Evolutionary conservation across 106 monocot genomes (phyloP), one percentile per base, ranked within the genome.

Genomic region (Dendrobium huoshanense): DNA sequence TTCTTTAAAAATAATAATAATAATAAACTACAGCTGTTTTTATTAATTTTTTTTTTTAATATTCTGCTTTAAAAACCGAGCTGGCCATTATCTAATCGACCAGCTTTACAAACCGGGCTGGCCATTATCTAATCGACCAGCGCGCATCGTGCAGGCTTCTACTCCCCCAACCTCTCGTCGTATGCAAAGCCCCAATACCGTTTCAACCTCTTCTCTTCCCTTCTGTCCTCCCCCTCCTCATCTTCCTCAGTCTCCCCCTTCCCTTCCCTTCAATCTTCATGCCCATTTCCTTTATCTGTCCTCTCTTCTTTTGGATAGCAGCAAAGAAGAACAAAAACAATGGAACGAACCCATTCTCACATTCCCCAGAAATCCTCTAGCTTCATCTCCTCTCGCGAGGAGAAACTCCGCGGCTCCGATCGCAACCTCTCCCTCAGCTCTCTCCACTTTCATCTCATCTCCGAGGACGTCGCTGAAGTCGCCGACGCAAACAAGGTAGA

Each of bases 331-430:
- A 75, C 15, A 5, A 79, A 4, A 42, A 49, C 4, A 61, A 84
- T 82, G 83, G 85, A 88, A 72, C 78, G 74, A 88, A 64, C 22
- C 79, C 82, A 83, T 44, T 27, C 68, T 48, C 75, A 59, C 56
- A 67, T 83, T 9, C 58, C 86, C 25, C 68, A 80, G n/a, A 86
- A 83, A 55, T 80, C 84, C 67, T 77, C 77, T 16, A 84, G 84
- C 86, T 91, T 87, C 61, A 49, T 77, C 78, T 31, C 79, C 82
- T 13, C 49, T 24, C 70, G 79, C 31, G 79, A 77, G 3, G 87
- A 85, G 15, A 82, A 78, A 49, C 67, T 68, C 77, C 27, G 77
- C 78, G 33, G 24, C 27, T 49, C 77, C 65, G 59, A 61, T 44
- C 82, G 82, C 67, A 82, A 68, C 59, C 67, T 82, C 77, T 82